Percentiles rank a stretch among this genome's conserved stretches.
Evolutionary conservation across 129 eudicot species (phyloP).

Genomic region (Logfia minima): DNA sequence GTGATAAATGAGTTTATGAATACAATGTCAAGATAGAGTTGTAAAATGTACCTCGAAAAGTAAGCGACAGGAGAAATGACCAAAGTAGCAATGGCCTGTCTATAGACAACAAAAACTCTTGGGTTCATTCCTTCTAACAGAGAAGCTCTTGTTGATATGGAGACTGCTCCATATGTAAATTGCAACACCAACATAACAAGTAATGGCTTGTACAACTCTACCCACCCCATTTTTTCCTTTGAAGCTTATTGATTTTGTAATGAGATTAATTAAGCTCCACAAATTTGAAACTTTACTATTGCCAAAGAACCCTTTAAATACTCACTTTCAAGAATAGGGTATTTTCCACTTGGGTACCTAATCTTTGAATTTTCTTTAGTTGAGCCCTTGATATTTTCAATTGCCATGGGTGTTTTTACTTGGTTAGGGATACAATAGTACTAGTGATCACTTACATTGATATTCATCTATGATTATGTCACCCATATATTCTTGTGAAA

Average conservation of each 20-base stretch:
- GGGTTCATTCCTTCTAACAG: constrained; percentile 81
- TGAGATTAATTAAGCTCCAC: constrained; percentile 19
- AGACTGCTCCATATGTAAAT: constrained; percentile 55
- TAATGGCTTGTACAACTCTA: constrained; percentile 53
- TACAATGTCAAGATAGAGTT: not conserved
- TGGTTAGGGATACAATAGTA: not conserved
- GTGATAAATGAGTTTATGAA: not conserved
- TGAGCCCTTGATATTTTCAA: constrained; percentile 4
- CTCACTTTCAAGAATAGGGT: constrained; percentile 1
- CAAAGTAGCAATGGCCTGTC: constrained; percentile 68
- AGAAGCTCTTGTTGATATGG: constrained; percentile 64
- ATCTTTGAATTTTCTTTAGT: not conserved
- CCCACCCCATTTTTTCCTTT: constrained; percentile 21
- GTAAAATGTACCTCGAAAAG: constrained; percentile 44
- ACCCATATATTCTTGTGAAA: too few species aligned
- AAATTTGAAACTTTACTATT: constrained; percentile 22
- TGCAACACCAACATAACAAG: constrained; percentile 67
- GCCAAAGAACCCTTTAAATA: constrained; percentile 30
- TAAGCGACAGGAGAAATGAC: constrained; percentile 67
- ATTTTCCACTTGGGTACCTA: constrained; percentile 15
- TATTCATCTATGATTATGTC: too few species aligned
- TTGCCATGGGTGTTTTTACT: not conserved
- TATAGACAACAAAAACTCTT: constrained; percentile 73
- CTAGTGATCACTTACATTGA: too few species aligned
- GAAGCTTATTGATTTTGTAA: constrained; percentile 21